These are phyloP conservation scores for Purpureocillium takamizusanense DNA, from an alignment of 2,329 filamentous ascomycete genomes.

Conservation along the genomic window DNA sequence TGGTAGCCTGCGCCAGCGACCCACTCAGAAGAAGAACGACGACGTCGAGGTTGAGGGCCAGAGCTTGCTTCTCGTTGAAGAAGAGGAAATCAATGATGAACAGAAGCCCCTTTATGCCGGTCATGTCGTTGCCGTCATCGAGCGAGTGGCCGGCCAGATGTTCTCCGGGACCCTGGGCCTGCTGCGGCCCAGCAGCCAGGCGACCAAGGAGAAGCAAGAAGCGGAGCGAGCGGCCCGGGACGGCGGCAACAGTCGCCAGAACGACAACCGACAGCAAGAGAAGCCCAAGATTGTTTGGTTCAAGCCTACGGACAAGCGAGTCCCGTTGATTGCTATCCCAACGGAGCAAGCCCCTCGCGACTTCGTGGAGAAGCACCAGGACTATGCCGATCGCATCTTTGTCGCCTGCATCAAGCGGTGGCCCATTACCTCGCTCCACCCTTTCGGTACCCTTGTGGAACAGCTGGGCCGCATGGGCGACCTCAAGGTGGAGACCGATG, in stretches of 20 bases:
- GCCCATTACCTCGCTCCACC: constrained; percentile 98
- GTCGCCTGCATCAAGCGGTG: constrained; percentile 98
- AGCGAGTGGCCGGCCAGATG: constrained; percentile 96
- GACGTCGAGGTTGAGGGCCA: constrained; percentile 98
- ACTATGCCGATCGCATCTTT: constrained; percentile 96
- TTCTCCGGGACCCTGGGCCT: constrained; percentile 94
- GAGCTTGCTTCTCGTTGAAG: constrained; percentile 90
- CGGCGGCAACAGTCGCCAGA: constrained; percentile 59
- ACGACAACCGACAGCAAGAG: constrained; percentile 75
- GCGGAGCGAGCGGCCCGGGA: constrained; percentile 89
- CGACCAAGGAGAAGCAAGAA: constrained; percentile 98
- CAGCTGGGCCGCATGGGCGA: constrained; percentile 97
- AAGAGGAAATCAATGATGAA: constrained; percentile 97
- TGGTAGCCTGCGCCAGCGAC: constrained; percentile 90
- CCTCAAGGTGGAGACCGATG: constrained; percentile 94
- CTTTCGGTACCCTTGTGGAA: constrained; percentile 94
- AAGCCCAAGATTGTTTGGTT: constrained; percentile 99
- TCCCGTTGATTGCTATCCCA: constrained; percentile 93
- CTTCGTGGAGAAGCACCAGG: constrained; percentile 97
- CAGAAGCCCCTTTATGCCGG: constrained; percentile 96
- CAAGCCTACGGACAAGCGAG: constrained; percentile 98
- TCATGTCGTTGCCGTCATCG: constrained; percentile 93
- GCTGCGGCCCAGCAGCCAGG: constrained; percentile 91
- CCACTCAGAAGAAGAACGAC: constrained; percentile 99
- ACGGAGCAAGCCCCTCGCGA: constrained; percentile 96